phyloP scores from a whole-genome alignment of 805 yeast genomes.

The Metschnikowia baotianmanensis region DNA sequence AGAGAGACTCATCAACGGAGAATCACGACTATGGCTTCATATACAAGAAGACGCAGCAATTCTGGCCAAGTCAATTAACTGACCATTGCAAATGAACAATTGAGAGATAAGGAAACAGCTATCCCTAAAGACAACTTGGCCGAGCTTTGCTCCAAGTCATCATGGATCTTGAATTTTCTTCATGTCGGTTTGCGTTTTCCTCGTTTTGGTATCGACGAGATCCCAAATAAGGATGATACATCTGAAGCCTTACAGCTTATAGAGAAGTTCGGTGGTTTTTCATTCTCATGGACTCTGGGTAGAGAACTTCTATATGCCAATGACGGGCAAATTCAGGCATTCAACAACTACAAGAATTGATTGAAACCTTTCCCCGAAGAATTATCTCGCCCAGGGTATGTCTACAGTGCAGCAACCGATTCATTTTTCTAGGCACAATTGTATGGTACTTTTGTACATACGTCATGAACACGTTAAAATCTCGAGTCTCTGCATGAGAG shows the following conservation, averaged over 20 bases:
- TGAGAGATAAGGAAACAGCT: constrained; percentile 26
- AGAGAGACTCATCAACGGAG: constrained; percentile 22
- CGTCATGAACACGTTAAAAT: too few species aligned
- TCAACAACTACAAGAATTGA: constrained; percentile 29
- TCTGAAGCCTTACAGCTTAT: constrained; percentile 44
- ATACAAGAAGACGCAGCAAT: constrained; percentile 41
- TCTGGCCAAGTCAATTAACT: constrained; percentile 46
- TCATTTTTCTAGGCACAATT: constrained; percentile 43
- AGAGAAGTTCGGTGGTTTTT: constrained; percentile 39
- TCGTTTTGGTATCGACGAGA: constrained; percentile 43
- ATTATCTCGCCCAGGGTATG: constrained; percentile 43
- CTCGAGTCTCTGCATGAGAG: too few species aligned
- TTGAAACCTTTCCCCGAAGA: constrained; percentile 16
- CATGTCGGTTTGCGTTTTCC: constrained; percentile 64
- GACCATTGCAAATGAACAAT: constrained; percentile 35
- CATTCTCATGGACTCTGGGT: constrained; percentile 57
- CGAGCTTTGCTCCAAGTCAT: constrained; percentile 58
- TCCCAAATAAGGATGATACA: constrained; percentile 17
- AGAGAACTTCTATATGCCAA: constrained; percentile 61
- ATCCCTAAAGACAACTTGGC: constrained; percentile 44
- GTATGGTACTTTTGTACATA: too few species aligned
- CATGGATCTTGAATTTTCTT: constrained; percentile 55
- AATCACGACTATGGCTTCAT: constrained; percentile 47
- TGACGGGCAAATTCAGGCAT: constrained; percentile 49
- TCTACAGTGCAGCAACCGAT: constrained; percentile 46